Conservation (phyloP, 306 rosid species). For the Inga oerstediana region DNA sequence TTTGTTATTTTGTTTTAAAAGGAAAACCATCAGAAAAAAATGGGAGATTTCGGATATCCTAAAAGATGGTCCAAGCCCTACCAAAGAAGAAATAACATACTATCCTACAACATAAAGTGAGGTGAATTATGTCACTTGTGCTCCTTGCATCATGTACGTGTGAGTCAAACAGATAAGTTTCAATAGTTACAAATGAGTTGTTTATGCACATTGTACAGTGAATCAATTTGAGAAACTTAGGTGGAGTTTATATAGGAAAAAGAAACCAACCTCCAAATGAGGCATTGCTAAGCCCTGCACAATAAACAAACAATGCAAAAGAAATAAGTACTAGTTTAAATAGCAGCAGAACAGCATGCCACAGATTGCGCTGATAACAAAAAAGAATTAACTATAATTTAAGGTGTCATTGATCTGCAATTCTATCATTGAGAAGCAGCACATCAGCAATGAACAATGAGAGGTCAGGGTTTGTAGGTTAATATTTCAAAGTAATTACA, state of each 20-base stretch:
- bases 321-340: conserved; percentile 35
- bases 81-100: conserved; percentile 1
- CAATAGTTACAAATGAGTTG: background rate
- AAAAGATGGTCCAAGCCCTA: conserved; percentile 1
- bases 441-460: background rate
- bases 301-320: conserved; percentile 36
- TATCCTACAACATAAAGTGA: conserved; percentile 10
- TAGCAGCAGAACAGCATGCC: background rate
- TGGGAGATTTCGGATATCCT: background rate
- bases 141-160: conserved; percentile 2
- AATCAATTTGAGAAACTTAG: conserved; percentile 9
- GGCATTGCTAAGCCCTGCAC: conserved; percentile 84
- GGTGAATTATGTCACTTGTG: background rate
- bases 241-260: background rate
- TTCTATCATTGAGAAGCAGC: conserved; percentile 8
- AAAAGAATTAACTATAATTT: background rate
- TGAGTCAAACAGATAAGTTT: background rate
- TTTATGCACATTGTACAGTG: background rate
- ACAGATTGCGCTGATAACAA: background rate
- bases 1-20: background rate
- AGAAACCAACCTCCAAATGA: conserved; percentile 86
- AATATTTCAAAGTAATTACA: background rate
- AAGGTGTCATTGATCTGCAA: background rate
- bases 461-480: background rate
- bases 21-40: conserved; percentile 1